These are phyloP conservation scores for Apiospora koreana DNA, from an alignment of 2,329 filamentous ascomycete species.

Conservation along the genomic window DNA sequence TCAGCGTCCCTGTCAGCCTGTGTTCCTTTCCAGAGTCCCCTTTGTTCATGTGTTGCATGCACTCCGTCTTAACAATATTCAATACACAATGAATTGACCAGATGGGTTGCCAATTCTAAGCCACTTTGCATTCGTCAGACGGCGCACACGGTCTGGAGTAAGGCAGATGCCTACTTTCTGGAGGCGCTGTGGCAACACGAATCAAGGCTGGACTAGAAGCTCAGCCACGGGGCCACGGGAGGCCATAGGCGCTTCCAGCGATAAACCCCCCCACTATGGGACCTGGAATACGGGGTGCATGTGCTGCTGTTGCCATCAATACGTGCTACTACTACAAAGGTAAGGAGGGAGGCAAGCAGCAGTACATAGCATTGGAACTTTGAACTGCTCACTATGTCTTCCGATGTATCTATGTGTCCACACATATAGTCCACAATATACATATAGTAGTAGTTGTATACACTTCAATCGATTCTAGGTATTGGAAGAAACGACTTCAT, in stretches of 20 bases:
- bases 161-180: background rate
- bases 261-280: background rate
- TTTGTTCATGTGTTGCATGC: background rate
- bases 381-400: no score
- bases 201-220: background rate
- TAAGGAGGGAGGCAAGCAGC: no score
- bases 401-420: no score
- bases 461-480: background rate
- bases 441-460: no score
- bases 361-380: no score
- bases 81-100: background rate
- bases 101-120: background rate
- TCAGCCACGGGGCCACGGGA: background rate
- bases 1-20: background rate
- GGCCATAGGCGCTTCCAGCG: background rate
- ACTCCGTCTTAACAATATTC: background rate
- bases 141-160: background rate
- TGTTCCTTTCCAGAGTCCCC: background rate
- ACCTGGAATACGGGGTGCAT: slow-evolving; percentile 5
- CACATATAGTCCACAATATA: background rate
- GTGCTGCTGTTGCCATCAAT: background rate
- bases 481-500: background rate
- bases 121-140: background rate
- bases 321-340: no score
- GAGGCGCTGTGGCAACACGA: background rate